Evolutionary conservation across 148 eudicot species (phyloP).

Genomic region (Amaranthus palmeri): DNA sequence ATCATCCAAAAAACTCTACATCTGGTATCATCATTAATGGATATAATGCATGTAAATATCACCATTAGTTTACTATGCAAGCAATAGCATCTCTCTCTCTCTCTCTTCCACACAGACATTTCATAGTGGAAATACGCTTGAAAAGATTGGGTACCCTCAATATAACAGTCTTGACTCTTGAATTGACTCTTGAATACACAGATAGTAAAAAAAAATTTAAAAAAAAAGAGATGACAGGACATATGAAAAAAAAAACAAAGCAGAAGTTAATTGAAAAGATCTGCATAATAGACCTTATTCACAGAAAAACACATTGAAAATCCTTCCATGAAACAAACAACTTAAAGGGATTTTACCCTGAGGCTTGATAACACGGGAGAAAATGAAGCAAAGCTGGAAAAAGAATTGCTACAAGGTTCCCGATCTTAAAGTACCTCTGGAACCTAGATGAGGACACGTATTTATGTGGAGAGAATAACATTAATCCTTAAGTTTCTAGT

Average conservation of each 20-base stretch:
- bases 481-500: too few species aligned
- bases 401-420: not conserved
- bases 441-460: not conserved
- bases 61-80: not conserved
- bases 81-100: not conserved
- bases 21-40: not conserved
- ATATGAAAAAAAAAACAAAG: not conserved
- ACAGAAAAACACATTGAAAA: too few species aligned
- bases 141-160: not conserved
- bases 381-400: too few species aligned
- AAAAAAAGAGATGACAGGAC: not conserved
- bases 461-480: too few species aligned
- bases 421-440: not conserved
- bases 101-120: not conserved
- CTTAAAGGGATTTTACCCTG: too few species aligned
- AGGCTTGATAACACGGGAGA: too few species aligned
- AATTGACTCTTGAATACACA: not conserved
- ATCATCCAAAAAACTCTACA: too few species aligned
- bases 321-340: too few species aligned
- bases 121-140: too few species aligned
- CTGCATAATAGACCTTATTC: too few species aligned
- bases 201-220: not conserved
- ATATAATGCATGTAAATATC: not conserved
- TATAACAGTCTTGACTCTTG: not conserved
- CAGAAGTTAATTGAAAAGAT: too few species aligned